These are phyloP conservation scores for Solanum sitiens DNA, from an alignment of 257 asterid species.

Conservation along the genomic window DNA sequence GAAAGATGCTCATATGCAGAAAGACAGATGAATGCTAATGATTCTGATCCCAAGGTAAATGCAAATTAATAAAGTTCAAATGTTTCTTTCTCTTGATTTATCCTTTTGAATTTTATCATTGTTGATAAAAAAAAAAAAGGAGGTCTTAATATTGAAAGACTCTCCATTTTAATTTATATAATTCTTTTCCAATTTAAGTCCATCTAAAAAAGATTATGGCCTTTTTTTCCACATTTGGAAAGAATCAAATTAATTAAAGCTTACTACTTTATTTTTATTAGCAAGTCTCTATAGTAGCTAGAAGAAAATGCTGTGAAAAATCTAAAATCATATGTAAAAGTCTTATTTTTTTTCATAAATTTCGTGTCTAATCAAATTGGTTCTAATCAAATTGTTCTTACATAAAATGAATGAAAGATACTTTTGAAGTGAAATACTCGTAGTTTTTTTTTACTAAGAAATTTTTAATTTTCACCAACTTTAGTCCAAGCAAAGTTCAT, in stretches of 20 bases:
- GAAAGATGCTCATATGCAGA: constrained; percentile 42
- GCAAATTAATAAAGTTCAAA: background rate
- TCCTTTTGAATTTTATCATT: background rate
- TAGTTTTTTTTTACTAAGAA: no score
- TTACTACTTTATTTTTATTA: background rate
- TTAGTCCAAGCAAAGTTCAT: background rate
- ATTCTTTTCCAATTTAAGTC: background rate
- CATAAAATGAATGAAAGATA: background rate
- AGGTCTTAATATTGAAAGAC: background rate
- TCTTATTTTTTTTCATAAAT: background rate
- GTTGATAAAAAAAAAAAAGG: background rate
- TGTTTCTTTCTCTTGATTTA: background rate
- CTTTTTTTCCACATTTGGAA: background rate
- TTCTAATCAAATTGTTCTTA: background rate
- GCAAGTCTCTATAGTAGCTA: background rate
- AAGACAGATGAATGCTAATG: constrained; percentile 9
- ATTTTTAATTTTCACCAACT: background rate
- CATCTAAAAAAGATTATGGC: no score
- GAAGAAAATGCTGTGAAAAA: background rate
- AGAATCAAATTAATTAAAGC: background rate
- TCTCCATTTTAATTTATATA: no score
- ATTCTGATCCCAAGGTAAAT: constrained; percentile 32
- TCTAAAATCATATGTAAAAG: background rate
- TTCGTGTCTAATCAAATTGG: background rate
- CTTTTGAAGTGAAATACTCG: background rate